Base-by-base conservation (phyloP, 306 rosid species). In the Prunus kanzakura region DNA sequence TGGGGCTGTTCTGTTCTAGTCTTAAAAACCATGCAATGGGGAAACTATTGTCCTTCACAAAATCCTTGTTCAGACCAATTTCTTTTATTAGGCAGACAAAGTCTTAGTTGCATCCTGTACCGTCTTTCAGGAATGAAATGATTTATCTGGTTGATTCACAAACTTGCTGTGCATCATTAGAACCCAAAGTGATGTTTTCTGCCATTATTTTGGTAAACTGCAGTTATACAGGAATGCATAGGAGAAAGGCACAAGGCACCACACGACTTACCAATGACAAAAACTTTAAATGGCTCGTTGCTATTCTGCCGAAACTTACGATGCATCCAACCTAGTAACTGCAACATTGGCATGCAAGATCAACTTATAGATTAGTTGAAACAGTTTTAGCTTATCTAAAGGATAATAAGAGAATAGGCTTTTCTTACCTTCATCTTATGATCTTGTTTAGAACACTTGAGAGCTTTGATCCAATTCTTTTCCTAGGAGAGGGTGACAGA, bases 251-350 rank as follows among this genome's bases (percentile, higher is more conserved):
- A 38, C 14, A 45, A 71, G 51, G 49, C 22, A 80, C n/a, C 23
- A 61, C 20, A 35, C 27, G 71, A 79, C 93, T 89, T 88, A 96
- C 99, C 98, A 64, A 88, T 83, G 84, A 81, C 84, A 73, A 83
- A 86, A 71, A 82, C 93, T 75, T 91, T 88, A 76, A 89, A 84
- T 3, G 91, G 91, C 78, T 95, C 99, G 61, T 67, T 51, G 76
- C 83, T 87, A 82, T 88, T 95, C 71, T 95, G 99, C 61, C 93
- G 93, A 82, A 96, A 87, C 80, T 92, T 92, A 72, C 93, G 89
- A 72, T 96, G 99, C 98, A 96, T 96, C 98, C 99, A 96, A 29
- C 91, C 97, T 60, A 96, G 88, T 84, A 96, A 82, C 99, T 92
- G 87, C 79, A 76, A 35, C 64, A 80, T 81, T 73, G 60, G 81